Conservation (phyloP, 2,329 filamentous ascomycete species). For the Metarhizium guizhouense region DNA sequence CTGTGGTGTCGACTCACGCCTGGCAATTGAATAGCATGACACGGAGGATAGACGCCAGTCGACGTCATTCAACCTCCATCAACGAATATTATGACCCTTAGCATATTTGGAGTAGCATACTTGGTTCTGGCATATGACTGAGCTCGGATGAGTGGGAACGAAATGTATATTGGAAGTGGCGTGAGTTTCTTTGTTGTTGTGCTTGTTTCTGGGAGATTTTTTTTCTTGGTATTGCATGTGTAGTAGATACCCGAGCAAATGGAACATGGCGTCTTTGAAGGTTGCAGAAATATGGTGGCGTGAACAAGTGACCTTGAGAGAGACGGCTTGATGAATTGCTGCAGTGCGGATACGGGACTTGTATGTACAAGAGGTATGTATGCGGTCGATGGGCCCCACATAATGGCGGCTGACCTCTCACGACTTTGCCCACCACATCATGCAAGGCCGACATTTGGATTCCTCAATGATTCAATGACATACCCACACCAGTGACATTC, state of each 20-base stretch:
- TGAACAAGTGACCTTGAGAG: too few relatives aligned
- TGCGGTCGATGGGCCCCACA: too few relatives aligned
- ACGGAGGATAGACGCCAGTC: neutral
- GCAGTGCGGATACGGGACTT: too few relatives aligned
- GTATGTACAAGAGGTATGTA: too few relatives aligned
- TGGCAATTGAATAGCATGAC: neutral
- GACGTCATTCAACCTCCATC: neutral
- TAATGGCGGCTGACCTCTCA: too few relatives aligned
- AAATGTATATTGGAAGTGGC: neutral
- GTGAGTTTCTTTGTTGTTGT: neutral
- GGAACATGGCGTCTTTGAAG: neutral
- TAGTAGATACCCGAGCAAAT: slow-evolving; percentile 3
- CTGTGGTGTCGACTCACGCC: neutral
- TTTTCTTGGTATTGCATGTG: neutral
- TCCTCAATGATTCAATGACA: too few relatives aligned
- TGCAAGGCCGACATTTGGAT: too few relatives aligned
- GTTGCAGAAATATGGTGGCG: too few relatives aligned
- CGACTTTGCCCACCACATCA: too few relatives aligned
- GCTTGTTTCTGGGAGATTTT: neutral
- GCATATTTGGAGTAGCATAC: neutral
- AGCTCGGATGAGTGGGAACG: neutral
- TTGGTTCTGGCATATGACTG: neutral
- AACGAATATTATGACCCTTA: neutral
- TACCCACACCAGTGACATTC: too few relatives aligned
- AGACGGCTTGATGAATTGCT: too few relatives aligned